Evolutionary conservation across 73 alveolate genomes (phyloP).

Genomic region (Breviolum minutum): DNA sequence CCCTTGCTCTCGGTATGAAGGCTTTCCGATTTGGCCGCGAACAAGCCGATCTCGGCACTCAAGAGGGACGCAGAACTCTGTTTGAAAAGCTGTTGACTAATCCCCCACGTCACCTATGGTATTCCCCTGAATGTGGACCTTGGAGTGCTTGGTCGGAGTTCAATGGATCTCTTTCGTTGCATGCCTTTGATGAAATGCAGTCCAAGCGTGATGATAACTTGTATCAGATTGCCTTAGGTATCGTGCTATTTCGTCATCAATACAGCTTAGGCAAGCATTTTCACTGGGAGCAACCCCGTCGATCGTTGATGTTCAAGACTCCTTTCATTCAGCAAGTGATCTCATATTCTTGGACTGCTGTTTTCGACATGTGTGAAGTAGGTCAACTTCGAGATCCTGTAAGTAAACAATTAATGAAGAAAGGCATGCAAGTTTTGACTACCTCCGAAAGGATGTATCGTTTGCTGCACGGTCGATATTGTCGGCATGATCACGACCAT

Average conservation of each 20-base stretch:
- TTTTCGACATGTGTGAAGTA: not conserved
- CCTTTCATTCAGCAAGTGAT: not conserved
- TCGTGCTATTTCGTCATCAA: not conserved
- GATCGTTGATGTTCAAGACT: not conserved
- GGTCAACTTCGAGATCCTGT: not conserved
- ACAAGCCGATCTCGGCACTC: not conserved
- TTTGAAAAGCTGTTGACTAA: not conserved
- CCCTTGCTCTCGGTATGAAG: not conserved
- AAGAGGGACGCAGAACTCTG: not conserved
- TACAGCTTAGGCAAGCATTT: not conserved
- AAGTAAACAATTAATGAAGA: not conserved
- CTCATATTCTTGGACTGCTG: not conserved
- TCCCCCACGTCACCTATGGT: not conserved
- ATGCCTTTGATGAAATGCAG: not conserved
- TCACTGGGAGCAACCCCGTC: not conserved
- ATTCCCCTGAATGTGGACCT: not conserved
- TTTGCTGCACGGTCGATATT: not conserved
- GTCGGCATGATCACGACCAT: not conserved
- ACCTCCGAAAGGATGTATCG: not conserved
- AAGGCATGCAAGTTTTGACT: not conserved
- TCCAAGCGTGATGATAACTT: not conserved
- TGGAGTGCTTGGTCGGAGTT: not conserved
- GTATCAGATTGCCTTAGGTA: not conserved
- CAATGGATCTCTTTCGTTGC: not conserved
- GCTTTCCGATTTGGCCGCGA: not conserved